These are phyloP conservation scores for Starmerella tilneyi DNA, from an alignment of 805 yeast species.

Conservation along the genomic window DNA sequence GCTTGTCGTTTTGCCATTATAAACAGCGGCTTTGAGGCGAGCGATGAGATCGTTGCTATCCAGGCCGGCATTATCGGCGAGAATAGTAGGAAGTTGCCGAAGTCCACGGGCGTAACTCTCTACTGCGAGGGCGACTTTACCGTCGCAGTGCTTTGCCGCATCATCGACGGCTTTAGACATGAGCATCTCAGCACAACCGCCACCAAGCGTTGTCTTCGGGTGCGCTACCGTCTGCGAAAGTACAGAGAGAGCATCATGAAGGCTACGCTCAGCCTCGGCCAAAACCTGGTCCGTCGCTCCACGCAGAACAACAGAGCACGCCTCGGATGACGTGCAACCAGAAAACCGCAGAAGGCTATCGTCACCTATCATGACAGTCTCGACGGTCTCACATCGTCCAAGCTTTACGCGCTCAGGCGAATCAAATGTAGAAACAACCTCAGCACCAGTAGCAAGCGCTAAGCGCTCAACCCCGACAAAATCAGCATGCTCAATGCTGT, in stretches of 20 bases:
- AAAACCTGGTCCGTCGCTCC: constrained; percentile 96
- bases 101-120: constrained; percentile 91
- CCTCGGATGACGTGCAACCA: constrained; percentile 93
- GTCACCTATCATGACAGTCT: constrained; percentile 89
- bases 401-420: constrained; percentile 74
- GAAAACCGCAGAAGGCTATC: constrained; percentile 80
- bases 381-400: constrained; percentile 82
- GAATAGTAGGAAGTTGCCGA: constrained; percentile 86
- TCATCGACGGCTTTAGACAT: constrained; percentile 96
- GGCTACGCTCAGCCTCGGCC: constrained; percentile 93
- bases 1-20: constrained; percentile 81
- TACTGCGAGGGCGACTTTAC: constrained; percentile 87
- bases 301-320: constrained; percentile 89
- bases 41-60: constrained; percentile 89
- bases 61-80: constrained; percentile 95
- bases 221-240: constrained; percentile 88
- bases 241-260: constrained; percentile 94
- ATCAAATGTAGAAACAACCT: constrained; percentile 93
- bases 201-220: constrained; percentile 86
- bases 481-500: constrained; percentile 95
- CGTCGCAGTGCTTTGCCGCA: constrained; percentile 81
- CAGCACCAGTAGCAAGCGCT: constrained; percentile 95
- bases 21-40: constrained; percentile 78
- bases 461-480: constrained; percentile 95
- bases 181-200: constrained; percentile 90